Percentiles rank a stretch among this genome's conserved stretches.
phyloP scores from a whole-genome alignment of 2,329 filamentous ascomycete genomes.

The Apiospora marii region DNA sequence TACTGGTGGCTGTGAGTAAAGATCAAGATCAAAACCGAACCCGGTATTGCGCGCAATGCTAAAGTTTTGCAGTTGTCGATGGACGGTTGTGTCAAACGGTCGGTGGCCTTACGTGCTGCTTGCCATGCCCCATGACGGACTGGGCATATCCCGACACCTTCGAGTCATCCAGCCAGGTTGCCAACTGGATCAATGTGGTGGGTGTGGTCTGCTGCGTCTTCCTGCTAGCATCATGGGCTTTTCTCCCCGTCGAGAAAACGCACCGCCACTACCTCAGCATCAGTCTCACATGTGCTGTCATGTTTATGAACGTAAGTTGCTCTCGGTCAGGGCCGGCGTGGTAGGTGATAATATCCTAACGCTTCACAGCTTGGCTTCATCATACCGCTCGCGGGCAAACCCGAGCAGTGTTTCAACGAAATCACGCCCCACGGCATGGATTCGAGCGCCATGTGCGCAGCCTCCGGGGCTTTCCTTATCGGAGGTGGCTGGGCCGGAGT shows the following conservation, averaged over 20 bases:
- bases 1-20: slow-evolving; percentile 29
- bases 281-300: slow-evolving; percentile 78
- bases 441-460: slow-evolving; percentile 80
- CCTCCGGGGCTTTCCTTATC: slow-evolving; percentile 86
- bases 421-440: slow-evolving; percentile 97
- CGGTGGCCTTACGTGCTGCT: slow-evolving; percentile 72
- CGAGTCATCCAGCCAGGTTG: slow-evolving; percentile 64
- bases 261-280: slow-evolving; percentile 93
- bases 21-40: slow-evolving; percentile 20
- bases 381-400: slow-evolving; percentile 80
- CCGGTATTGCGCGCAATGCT: slow-evolving; percentile 35
- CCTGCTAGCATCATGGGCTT: slow-evolving; percentile 79
- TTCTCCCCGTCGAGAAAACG: slow-evolving; percentile 87
- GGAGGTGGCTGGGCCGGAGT: slow-evolving; percentile 85
- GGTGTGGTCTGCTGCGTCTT: slow-evolving; percentile 77
- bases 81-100: slow-evolving; percentile 58
- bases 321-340: not conserved
- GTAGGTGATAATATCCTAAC: slow-evolving; percentile 24
- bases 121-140: slow-evolving; percentile 88
- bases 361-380: slow-evolving; percentile 80
- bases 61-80: slow-evolving; percentile 57
- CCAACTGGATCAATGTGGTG: slow-evolving; percentile 85
- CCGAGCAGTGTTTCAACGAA: slow-evolving; percentile 83
- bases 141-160: slow-evolving; percentile 75
- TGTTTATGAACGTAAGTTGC: slow-evolving; percentile 78